Evolutionary conservation across 2,329 filamentous ascomycete species (phyloP), one percentile per base, ranked within the genome.

Genomic region (Penicillium expansum): DNA sequence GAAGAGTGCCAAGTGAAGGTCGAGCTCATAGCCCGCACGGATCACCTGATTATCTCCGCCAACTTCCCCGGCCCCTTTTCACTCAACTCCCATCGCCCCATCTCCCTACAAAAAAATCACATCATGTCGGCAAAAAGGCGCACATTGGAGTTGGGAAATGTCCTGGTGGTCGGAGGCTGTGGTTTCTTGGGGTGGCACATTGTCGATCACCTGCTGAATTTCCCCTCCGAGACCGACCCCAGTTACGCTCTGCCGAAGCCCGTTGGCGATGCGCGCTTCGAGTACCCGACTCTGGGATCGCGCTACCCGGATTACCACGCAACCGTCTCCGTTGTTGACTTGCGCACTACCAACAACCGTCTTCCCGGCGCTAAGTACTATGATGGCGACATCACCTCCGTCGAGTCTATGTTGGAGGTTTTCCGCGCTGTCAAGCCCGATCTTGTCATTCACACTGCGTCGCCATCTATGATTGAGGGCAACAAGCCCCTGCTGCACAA

Each of bases 401-500:
- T 77, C 18, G 79, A 80, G 53, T 81, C 80, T 59, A 80, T 94
- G 61, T 72, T 83, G 39, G 78, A 81, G 37, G 77, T 91, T 43
- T 86, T 97, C 67, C 74, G 81, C 32, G 79, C 85, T 61, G 80
- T 86, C 53, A 83, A 83, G 67, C 92, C 93, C 20, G 86, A 92
- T 70, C 84, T 95, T 14, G 91, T 99, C 50, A 88, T 97, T 68
- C 93, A 99, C 76, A 96, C 92, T 2, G 94, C 93, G 20, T 90
- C 87, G 33, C 90, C 90, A 68, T 80, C 72, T 76, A 78, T 69
- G 75, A 82, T 69, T 75, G 81, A 67, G 9, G 74, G 72, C 16
- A 74, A 76, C 53, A 80, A 87, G 62, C 81, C 83, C 18, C 76
- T 90, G 35, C 88, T 94, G 72, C 84, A 85, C 67, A 87, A 86